A percentile compares a stretch with the other conserved stretches of the same genome.
These are phyloP conservation scores for Nectriaceae sp. DNA, from an alignment of 2,329 filamentous ascomycete genomes.

Conservation along the genomic window DNA sequence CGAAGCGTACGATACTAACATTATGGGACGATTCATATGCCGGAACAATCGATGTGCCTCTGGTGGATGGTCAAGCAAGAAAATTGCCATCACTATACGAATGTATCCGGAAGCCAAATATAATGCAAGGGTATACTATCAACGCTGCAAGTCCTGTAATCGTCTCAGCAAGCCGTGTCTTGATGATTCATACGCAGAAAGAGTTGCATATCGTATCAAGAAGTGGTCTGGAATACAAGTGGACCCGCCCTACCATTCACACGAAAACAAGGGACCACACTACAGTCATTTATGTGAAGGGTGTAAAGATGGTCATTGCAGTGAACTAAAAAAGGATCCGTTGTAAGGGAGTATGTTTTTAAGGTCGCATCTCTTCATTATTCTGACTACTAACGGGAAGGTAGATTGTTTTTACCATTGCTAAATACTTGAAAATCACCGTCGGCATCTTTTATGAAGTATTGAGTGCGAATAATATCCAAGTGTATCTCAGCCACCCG, in stretches of 20 bases:
- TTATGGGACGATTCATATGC: slow-evolving; percentile 38
- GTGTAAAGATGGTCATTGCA: slow-evolving; percentile 36
- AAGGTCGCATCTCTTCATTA: too few species aligned
- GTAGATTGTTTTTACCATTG: too few species aligned
- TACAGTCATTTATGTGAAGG: slow-evolving; percentile 35
- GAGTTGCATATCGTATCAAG: slow-evolving; percentile 38
- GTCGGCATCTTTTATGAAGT: too few species aligned
- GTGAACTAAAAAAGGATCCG: too few species aligned
- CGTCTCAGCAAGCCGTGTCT: slow-evolving; percentile 27
- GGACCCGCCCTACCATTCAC: slow-evolving; percentile 6
- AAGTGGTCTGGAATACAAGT: slow-evolving; percentile 34
- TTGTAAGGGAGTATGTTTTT: too few species aligned
- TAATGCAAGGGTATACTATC: slow-evolving; percentile 39
- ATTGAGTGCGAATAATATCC: too few species aligned
- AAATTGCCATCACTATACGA: slow-evolving; percentile 36
- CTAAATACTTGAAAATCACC: too few species aligned
- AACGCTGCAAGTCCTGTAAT: slow-evolving; percentile 36
- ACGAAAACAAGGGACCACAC: slow-evolving; percentile 15
- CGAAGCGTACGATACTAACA: slow-evolving; percentile 26
- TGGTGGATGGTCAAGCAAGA: slow-evolving; percentile 34
- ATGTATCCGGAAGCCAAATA: slow-evolving; percentile 32
- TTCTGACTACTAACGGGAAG: too few species aligned
- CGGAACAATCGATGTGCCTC: slow-evolving; percentile 24
- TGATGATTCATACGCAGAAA: slow-evolving; percentile 36
- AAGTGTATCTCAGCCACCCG: too few species aligned